Base-by-base conservation (phyloP, 116 monocot genomes). In the Phalaenopsis hybrid region DNA sequence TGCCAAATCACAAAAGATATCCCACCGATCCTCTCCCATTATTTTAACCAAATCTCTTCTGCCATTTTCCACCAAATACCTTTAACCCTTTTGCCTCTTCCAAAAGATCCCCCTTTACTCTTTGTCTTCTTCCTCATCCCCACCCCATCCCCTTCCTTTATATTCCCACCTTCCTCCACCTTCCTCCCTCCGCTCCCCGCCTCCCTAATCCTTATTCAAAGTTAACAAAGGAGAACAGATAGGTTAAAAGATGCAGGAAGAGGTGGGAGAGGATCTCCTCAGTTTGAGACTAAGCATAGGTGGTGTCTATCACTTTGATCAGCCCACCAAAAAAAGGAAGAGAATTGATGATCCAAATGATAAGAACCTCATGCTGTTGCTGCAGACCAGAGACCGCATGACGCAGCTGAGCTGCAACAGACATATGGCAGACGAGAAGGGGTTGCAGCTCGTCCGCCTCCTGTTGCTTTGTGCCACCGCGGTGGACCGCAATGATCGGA, bases 391-490 rank as follows among this genome's bases (percentile, higher is more conserved):
- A 11, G 51, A 51, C 12, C 21, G 77, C 12, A 77, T 77, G 77
- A n/a, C 33, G 12, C 49, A 52, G 4, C n/a, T 45, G 4, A 37
- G 34, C 72, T 13, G 72, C 11, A 75, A n/a, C 75, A 75, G 72
- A 16, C 44, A 12, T 3, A 4, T 80, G 2, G 85, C 68, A n/a
- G 85, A 82, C 17, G 85, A 68, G 7, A 69, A 84, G 44, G 85
- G 84, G 8, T 41, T 87, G 15, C 79, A 82, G 5, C 57, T 90
- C 44, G 83, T 92, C 74, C 83, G 81, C 41, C 31, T 85, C 28
- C 92, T 92, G n/a, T 83, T 92, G 44, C 18, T 79, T 0, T 78
- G 88, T 5, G 92, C 88, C 63, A 69, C 85, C 13, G 85, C 90
- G 0, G 74, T 87, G 11, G 88, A 85, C 75, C 25, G 61, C 1